These are phyloP conservation scores for Lolium perenne DNA, from an alignment of 176 grass and related monocot genomes.

Conservation along the genomic window DNA sequence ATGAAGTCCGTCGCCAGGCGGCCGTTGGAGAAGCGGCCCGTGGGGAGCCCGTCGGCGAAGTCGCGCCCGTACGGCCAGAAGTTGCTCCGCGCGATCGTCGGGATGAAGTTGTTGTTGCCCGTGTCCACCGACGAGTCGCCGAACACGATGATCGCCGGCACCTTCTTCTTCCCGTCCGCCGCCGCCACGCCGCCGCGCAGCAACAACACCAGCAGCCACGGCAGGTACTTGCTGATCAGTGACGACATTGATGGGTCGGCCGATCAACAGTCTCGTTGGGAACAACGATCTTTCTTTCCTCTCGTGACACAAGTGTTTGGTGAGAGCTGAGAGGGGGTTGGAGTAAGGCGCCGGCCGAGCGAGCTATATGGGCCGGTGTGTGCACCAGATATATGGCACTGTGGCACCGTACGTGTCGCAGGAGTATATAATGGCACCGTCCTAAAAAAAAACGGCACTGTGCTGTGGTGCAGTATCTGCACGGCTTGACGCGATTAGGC, in stretches of 20 bases:
- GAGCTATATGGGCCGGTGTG: background rate
- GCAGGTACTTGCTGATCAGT: background rate
- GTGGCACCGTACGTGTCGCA: background rate
- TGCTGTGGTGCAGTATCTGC: background rate
- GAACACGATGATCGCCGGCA: slow-evolving; percentile 68
- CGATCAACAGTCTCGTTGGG: background rate
- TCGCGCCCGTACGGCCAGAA: slow-evolving; percentile 76
- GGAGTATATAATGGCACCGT: background rate
- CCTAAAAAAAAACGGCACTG: background rate
- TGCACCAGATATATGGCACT: background rate
- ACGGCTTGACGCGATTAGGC: background rate
- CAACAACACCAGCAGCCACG: background rate
- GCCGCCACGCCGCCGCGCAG: background rate
- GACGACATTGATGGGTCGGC: background rate
- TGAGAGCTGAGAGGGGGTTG: background rate
- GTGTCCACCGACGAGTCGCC: slow-evolving; percentile 84
- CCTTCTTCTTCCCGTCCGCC: background rate
- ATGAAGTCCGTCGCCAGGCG: slow-evolving; percentile 74
- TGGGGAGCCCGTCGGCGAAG: slow-evolving; percentile 54
- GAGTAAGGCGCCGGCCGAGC: background rate
- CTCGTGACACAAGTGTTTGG: slow-evolving; percentile 4
- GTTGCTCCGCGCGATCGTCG: slow-evolving; percentile 67
- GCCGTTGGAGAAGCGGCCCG: slow-evolving; percentile 88
- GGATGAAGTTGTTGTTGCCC: slow-evolving; percentile 83
- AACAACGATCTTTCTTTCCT: background rate